Conservation (phyloP, 2,329 filamentous ascomycete species). For the Ceratocystis lukuohia region DNA sequence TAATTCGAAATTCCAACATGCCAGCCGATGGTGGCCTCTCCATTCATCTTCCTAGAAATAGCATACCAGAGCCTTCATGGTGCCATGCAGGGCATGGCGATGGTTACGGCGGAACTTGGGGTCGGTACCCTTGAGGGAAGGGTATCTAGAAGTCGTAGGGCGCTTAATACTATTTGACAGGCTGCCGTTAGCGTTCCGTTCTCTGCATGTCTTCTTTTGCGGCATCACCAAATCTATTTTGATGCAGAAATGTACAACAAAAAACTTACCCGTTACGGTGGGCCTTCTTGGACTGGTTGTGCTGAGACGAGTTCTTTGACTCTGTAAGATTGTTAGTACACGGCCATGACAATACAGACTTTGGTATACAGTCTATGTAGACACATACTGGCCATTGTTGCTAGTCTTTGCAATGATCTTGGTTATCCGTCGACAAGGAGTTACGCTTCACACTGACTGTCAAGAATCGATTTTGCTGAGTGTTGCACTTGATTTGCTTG, state of each 20-base stretch:
- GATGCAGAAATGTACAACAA: too few species aligned
- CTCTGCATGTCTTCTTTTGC: background rate
- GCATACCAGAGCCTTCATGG: constrained; percentile 91
- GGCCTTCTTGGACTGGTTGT: constrained; percentile 97
- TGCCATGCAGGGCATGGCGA: constrained; percentile 98
- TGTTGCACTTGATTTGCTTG: background rate
- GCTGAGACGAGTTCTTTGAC: constrained; percentile 99
- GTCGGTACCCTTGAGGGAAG: constrained; percentile 95
- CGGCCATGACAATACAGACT: background rate
- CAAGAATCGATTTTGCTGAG: constrained; percentile 25
- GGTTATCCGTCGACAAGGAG: constrained; percentile 21
- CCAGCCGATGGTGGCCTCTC: background rate
- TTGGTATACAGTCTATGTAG: background rate
- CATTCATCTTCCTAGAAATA: constrained; percentile 1
- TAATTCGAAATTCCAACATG: background rate
- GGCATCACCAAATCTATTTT: background rate
- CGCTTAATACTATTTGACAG: constrained; percentile 82
- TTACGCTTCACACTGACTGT: constrained; percentile 23
- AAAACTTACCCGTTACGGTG: constrained; percentile 79
- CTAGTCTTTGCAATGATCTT: constrained; percentile 23
- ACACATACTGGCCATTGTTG: constrained; percentile 33
- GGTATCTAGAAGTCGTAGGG: constrained; percentile 98
- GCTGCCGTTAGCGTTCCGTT: background rate
- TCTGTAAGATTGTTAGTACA: constrained; percentile 40
- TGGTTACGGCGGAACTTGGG: constrained; percentile 99